phyloP scores from a whole-genome alignment of 1,284 basidiomycete genomes.

The Rhodofomes roseus region DNA sequence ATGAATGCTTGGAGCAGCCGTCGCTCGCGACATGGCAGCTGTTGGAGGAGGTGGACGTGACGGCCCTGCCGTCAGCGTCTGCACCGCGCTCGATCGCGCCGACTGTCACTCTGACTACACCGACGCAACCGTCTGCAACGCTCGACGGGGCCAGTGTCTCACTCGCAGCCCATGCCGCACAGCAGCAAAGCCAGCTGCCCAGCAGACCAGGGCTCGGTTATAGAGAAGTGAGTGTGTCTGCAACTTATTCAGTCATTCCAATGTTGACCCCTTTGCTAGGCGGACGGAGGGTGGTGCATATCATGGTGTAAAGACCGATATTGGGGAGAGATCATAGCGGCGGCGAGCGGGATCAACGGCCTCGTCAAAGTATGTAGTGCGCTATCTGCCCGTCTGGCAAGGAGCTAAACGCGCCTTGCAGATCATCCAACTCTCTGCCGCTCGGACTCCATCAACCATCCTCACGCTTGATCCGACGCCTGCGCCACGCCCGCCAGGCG shows the following conservation, averaged over 20 bases:
- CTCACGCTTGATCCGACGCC: slow-evolving; percentile 32
- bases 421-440: slow-evolving; percentile 59
- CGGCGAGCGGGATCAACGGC: slow-evolving; percentile 68
- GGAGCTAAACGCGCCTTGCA: slow-evolving; percentile 16
- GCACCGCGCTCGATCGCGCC: slow-evolving; percentile 42
- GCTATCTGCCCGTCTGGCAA: not conserved
- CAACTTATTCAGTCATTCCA: not conserved
- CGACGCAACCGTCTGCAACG: slow-evolving; percentile 56
- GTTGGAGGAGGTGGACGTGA: slow-evolving; percentile 75
- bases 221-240: slow-evolving; percentile 39
- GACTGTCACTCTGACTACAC: slow-evolving; percentile 58
- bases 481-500: slow-evolving; percentile 27
- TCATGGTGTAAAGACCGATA: slow-evolving; percentile 93
- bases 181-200: slow-evolving; percentile 38
- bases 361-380: slow-evolving; percentile 60
- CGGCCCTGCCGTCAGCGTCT: slow-evolving; percentile 46
- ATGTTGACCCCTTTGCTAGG: slow-evolving; percentile 25
- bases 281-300: slow-evolving; percentile 88
- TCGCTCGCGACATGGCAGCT: slow-evolving; percentile 79
- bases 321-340: slow-evolving; percentile 87
- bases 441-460: slow-evolving; percentile 37
- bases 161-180: slow-evolving; percentile 57
- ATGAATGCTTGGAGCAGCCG: slow-evolving; percentile 86
- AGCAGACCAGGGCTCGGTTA: slow-evolving; percentile 54
- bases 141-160: slow-evolving; percentile 56